These are phyloP conservation scores for Shiraia sp. DNA, from an alignment of 2,329 filamentous ascomycete species.

Conservation along the genomic window DNA sequence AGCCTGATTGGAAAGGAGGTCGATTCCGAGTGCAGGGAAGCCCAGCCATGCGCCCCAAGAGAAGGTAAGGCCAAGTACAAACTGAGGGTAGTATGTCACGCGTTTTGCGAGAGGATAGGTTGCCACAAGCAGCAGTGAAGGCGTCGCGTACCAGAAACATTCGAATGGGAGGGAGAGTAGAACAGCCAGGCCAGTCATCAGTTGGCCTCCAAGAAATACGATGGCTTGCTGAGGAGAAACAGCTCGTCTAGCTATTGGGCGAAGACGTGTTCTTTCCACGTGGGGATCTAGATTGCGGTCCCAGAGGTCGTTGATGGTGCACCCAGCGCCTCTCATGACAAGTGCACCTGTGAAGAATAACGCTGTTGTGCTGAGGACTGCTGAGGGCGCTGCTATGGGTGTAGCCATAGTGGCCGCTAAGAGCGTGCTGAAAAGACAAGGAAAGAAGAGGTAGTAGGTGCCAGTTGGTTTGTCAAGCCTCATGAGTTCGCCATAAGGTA, in stretches of 20 bases:
- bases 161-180: conserved; percentile 74
- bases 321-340: conserved; percentile 86
- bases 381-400: conserved; percentile 63
- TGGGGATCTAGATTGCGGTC: conserved; percentile 84
- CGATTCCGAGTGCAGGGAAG: conserved; percentile 79
- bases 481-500: conserved; percentile 81
- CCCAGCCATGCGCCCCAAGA: conserved; percentile 90
- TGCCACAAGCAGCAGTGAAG: conserved; percentile 73
- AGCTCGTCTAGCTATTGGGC: conserved; percentile 80
- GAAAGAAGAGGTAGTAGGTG: conserved; percentile 83
- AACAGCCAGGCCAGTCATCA: conserved; percentile 72
- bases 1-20: conserved; percentile 66
- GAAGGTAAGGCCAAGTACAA: conserved; percentile 81
- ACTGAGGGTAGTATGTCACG: conserved; percentile 84
- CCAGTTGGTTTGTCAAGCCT: conserved; percentile 81
- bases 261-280: conserved; percentile 73
- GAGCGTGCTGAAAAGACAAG: conserved; percentile 81
- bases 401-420: conserved; percentile 72
- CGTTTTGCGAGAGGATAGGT: conserved; percentile 83
- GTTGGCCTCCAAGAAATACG: conserved; percentile 73
- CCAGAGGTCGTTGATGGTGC: conserved; percentile 89
- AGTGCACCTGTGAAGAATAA: conserved; percentile 78
- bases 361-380: conserved; percentile 65
- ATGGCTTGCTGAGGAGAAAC: conserved; percentile 73
- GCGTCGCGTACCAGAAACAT: conserved; percentile 78